Evolutionary conservation across 202 grass and related monocot genomes (phyloP).

Genomic region (Setaria viridis): DNA sequence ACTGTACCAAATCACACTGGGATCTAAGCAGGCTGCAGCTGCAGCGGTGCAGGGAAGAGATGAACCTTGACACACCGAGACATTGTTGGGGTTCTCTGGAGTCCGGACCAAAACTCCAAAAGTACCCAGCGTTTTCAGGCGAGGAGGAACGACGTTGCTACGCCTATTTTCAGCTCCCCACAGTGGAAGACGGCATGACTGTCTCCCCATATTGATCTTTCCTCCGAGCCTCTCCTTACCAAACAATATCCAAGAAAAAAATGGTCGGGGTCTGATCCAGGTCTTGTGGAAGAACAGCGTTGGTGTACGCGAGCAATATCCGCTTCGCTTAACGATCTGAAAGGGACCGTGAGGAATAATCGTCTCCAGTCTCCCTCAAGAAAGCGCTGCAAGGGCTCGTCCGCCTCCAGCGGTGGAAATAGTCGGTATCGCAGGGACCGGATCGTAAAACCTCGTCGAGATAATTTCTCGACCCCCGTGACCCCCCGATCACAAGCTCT

Average conservation of each 20-base stretch:
- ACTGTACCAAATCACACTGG: too few species aligned
- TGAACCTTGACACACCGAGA: too few species aligned
- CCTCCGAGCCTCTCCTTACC: background rate
- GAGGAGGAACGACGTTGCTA: background rate
- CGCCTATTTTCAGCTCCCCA: background rate
- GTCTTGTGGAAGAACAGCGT: slow-evolving; percentile 9
- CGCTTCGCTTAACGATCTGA: background rate
- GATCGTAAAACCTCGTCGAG: background rate
- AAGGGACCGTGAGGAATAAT: background rate
- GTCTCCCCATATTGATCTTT: background rate
- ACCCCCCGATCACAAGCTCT: background rate
- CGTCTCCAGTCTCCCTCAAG: background rate
- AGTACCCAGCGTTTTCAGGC: background rate
- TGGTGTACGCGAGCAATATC: background rate
- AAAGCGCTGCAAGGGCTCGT: background rate
- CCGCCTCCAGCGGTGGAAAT: background rate
- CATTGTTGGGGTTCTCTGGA: background rate
- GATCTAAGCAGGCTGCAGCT: too few species aligned
- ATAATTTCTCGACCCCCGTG: slow-evolving; percentile 7
- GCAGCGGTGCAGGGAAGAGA: too few species aligned
- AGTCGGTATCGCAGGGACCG: background rate
- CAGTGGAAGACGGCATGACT: too few species aligned
- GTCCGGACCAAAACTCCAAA: too few species aligned
- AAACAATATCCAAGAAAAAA: background rate
- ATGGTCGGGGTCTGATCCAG: background rate